Percentiles rank a stretch among this genome's conserved stretches.
phyloP scores from a whole-genome alignment of 176 grass and related monocot species.

The Carex myosuroides region DNA sequence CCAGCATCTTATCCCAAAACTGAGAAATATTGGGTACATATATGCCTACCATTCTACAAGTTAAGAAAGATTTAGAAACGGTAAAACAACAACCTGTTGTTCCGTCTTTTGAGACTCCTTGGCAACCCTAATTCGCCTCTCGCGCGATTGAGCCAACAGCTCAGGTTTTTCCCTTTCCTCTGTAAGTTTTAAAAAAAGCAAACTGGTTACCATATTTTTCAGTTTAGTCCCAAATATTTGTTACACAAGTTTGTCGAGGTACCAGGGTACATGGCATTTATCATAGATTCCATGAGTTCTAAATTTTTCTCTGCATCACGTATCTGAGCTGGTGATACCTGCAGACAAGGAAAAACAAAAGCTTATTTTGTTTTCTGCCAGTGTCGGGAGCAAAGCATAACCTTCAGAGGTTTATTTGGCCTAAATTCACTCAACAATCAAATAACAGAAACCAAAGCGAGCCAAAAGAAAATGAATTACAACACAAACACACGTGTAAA shows the following conservation, averaged over 20 bases:
- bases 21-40: neutral
- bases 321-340: conserved; percentile 94
- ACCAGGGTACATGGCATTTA: conserved; percentile 86
- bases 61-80: neutral
- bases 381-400: neutral
- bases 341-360: conserved; percentile 14
- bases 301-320: conserved; percentile 92
- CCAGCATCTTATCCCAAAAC: neutral
- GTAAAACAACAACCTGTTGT: conserved; percentile 55
- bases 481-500: neutral
- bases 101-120: conserved; percentile 82
- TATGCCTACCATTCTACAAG: neutral
- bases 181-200: conserved; percentile 20
- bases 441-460: neutral
- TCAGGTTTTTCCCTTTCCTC: conserved; percentile 81
- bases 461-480: neutral
- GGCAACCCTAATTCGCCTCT: conserved; percentile 65
- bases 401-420: conserved; percentile 1
- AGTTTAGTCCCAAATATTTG: neutral
- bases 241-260: conserved; percentile 8
- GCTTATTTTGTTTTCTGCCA: neutral
- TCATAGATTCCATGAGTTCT: conserved; percentile 77
- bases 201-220: conserved; percentile 9
- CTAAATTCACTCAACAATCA: neutral
- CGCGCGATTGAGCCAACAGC: conserved; percentile 65